These are phyloP conservation scores for Plenodomus lindquistii DNA, from an alignment of 2,329 filamentous ascomycete genomes.

Conservation along the genomic window DNA sequence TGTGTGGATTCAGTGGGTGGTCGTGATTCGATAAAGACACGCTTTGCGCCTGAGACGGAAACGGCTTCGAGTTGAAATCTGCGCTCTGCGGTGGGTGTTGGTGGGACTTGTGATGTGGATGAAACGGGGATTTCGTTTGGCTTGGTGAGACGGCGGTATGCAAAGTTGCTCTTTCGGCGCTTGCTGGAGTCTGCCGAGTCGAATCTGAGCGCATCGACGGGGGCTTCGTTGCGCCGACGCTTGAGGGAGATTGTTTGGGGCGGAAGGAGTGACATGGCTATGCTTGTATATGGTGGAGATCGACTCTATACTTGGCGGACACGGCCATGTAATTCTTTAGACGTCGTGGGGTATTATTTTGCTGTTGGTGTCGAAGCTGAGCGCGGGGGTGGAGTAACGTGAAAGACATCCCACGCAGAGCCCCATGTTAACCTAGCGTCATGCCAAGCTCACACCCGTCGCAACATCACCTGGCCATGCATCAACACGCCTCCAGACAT, in stretches of 20 bases:
- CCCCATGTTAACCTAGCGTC: constrained; percentile 5
- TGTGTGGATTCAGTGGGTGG: constrained; percentile 2
- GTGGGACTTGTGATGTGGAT: constrained; percentile 12
- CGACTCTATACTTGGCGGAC: neutral
- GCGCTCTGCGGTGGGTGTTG: constrained; percentile 24
- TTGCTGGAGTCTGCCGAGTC: constrained; percentile 22
- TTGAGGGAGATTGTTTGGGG: constrained; percentile 51
- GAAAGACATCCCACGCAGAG: constrained; percentile 14
- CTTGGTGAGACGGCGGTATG: constrained; percentile 30
- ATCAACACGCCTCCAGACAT: constrained; percentile 8
- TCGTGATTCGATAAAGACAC: constrained; percentile 24
- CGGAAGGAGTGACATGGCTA: constrained; percentile 23
- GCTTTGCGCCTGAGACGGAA: constrained; percentile 16
- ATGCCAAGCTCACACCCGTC: constrained; percentile 1
- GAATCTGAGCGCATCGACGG: constrained; percentile 55
- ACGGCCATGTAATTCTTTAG: no score
- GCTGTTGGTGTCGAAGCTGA: neutral
- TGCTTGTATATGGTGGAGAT: neutral
- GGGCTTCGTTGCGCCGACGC: constrained; percentile 60
- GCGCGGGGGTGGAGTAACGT: constrained; percentile 12
- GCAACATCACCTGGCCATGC: constrained; percentile 17
- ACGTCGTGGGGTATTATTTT: no score
- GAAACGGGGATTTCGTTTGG: constrained; percentile 18
- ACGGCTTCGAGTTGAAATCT: constrained; percentile 30
- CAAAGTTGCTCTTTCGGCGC: constrained; percentile 25